A percentile compares a stretch with the other conserved stretches of the same genome.
Evolutionary conservation across 345 rosid genomes (phyloP).

Genomic region (Pelargonium nanum): DNA sequence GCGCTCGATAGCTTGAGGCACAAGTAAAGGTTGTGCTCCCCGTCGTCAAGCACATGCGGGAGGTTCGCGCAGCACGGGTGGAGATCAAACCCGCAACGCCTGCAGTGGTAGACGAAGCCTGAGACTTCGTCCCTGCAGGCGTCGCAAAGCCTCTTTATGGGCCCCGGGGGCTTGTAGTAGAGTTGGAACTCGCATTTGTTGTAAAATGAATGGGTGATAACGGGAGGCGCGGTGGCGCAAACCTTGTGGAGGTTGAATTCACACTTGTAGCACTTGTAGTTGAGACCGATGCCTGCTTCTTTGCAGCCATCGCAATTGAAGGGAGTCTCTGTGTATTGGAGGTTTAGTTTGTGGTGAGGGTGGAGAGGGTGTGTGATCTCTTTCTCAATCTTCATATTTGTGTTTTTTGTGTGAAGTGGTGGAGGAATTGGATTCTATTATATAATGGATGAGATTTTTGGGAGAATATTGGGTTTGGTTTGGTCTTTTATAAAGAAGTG

Average conservation of each 20-base stretch:
- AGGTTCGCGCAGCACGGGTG: slow-evolving; percentile 43
- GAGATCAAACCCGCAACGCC: slow-evolving; percentile 29
- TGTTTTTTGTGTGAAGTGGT: not conserved
- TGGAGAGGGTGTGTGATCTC: slow-evolving; percentile 41
- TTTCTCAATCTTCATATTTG: slow-evolving; percentile 28
- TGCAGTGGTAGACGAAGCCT: slow-evolving; percentile 37
- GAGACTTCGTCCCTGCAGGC: slow-evolving; percentile 23
- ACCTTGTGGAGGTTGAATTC: slow-evolving; percentile 35
- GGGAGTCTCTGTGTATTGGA: slow-evolving; percentile 30
- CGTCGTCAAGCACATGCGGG: slow-evolving; percentile 29
- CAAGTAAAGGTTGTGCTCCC: slow-evolving; percentile 24
- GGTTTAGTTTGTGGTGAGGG: slow-evolving; percentile 28
- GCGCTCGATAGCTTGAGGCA: slow-evolving; percentile 17
- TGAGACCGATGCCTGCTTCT: slow-evolving; percentile 36
- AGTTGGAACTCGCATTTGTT: slow-evolving; percentile 27
- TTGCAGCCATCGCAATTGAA: slow-evolving; percentile 42
- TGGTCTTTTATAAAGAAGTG: too few relatives aligned
- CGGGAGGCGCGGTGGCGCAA: slow-evolving; percentile 18
- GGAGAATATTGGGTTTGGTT: too few relatives aligned
- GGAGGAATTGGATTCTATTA: not conserved
- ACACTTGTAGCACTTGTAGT: slow-evolving; percentile 29
- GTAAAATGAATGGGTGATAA: slow-evolving; percentile 27
- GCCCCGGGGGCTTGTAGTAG: slow-evolving; percentile 14
- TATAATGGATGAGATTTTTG: too few relatives aligned
- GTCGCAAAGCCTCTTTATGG: slow-evolving; percentile 20